phyloP scores from a whole-genome alignment of 2,329 filamentous ascomycete genomes.

The Monosporascus sp. region DNA sequence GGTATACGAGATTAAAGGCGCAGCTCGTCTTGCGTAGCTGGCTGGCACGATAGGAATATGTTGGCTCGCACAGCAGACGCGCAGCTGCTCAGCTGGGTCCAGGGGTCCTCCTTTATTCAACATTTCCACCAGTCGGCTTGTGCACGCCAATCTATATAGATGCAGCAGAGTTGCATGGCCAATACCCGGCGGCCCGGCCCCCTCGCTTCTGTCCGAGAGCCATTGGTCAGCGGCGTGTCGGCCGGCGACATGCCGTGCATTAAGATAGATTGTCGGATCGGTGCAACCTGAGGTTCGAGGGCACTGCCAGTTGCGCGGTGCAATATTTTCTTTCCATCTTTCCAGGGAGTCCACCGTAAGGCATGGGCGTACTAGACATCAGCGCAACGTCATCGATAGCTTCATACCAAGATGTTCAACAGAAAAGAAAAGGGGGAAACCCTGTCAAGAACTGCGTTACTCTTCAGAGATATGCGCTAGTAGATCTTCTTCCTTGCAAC shows the following conservation, averaged over 20 bases:
- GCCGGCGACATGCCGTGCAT: constrained; percentile 9
- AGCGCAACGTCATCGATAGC: background rate
- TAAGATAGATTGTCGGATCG: constrained; percentile 17
- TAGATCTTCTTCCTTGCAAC: too few relatives aligned
- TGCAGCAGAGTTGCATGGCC: constrained; percentile 1
- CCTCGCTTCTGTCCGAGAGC: constrained; percentile 16
- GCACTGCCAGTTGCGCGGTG: background rate
- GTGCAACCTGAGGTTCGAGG: constrained; percentile 10
- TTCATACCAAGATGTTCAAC: background rate
- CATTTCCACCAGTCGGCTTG: background rate
- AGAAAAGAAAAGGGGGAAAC: too few relatives aligned
- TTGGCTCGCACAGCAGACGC: background rate
- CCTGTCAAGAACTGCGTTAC: too few relatives aligned
- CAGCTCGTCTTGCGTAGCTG: background rate
- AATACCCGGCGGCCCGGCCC: constrained; percentile 3
- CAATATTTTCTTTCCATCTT: background rate
- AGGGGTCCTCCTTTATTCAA: background rate
- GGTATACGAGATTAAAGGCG: background rate
- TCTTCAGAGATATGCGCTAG: too few relatives aligned
- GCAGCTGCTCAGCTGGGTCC: background rate
- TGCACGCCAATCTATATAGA: constrained; percentile 1
- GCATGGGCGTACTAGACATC: background rate
- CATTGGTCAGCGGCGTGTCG: constrained; percentile 11
- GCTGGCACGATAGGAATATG: background rate
- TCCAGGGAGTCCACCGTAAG: background rate